Base-by-base conservation (phyloP, 1,284 basidiomycete genomes). In the Ceratorhiza oryzae-sativae region DNA sequence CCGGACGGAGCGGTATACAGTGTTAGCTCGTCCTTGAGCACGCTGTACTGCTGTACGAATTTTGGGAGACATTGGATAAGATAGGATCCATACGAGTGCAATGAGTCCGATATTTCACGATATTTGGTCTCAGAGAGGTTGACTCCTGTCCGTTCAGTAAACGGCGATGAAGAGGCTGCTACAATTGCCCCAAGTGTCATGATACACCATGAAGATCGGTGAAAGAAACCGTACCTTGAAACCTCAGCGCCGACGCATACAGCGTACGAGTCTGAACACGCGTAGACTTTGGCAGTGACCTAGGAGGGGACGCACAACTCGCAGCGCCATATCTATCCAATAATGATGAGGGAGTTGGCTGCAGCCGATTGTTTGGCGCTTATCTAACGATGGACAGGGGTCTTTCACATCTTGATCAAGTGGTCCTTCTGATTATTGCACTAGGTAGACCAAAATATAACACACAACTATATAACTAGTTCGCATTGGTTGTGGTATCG, bases 1-100 rank as follows among this genome's bases (percentile, higher is more conserved):
- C 87, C 93, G 25, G 89, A 86, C 4, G 97, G 97, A 0, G 90
- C 86, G 79, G 92, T 86, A 83, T 97, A 94, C 75, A 99, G 86
- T 13, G 93, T 92, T 74, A 99, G 86, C 81, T 99, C 97, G 81
- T 99, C 97, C 85, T 96, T 96, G 82, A 95, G 90, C 59, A 98
- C 93, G n/a, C 93, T 94, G 86, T 96, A 97, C 82, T 98, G 95
- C 82, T 98, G 95, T 79, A 98, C 87, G 84, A 90, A 96, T 84
- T 96, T 97, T 72, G 95, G 95, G 27, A 98, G 87, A 78, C 91
- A 94, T 79, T 95, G 92, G 67, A 87, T 89, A 77, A 97, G 84
- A 82, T 97, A 97, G 74, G 94, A 92, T 77, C 94, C 95, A 78
- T 94, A 97, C 58, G 88, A 88, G 81, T 97, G 95, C 55, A 97